Evolutionary conservation across 2,329 filamentous ascomycete genomes (phyloP).

Genomic region (Exophiala dermatitidis): DNA sequence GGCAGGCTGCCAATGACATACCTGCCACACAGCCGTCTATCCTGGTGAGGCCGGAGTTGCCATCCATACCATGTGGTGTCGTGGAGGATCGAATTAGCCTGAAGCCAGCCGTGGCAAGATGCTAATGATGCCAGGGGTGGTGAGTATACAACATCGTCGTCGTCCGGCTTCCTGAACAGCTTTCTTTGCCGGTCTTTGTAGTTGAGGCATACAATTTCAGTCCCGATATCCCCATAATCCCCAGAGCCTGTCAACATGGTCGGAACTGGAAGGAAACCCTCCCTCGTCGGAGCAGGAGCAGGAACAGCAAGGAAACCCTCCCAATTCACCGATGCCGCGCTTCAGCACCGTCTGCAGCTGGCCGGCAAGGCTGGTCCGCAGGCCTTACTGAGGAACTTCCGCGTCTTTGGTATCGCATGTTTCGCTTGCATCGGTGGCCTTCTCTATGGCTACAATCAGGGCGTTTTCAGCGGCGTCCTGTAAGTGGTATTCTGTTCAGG

Average conservation of each 20-base stretch:
- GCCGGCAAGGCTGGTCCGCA: slow-evolving; percentile 39
- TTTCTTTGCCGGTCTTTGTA: no score
- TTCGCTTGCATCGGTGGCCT: slow-evolving; percentile 49
- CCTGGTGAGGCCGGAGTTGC: not conserved
- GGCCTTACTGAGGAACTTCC: slow-evolving; percentile 47
- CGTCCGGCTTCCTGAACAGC: not conserved
- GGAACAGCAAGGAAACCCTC: slow-evolving; percentile 7
- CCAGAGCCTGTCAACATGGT: not conserved
- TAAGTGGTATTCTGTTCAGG: slow-evolving; percentile 41
- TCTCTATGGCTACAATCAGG: slow-evolving; percentile 66
- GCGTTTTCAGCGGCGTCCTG: slow-evolving; percentile 65
- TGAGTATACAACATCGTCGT: not conserved
- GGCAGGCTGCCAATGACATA: not conserved
- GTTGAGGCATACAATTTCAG: no score
- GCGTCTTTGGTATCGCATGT: slow-evolving; percentile 49
- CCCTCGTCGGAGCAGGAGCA: not conserved
- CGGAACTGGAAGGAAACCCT: slow-evolving; percentile 5
- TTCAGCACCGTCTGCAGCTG: slow-evolving; percentile 32
- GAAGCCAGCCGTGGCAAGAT: not conserved
- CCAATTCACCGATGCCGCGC: slow-evolving; percentile 24
- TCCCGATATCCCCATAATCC: no score
- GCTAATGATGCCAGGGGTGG: not conserved
- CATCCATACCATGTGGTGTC: not conserved
- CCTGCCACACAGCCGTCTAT: not conserved
- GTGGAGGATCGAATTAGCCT: not conserved